A percentile compares a stretch with the other conserved stretches of the same genome.
Evolutionary conservation across 805 yeast species (phyloP).

Genomic region (Wickerhamia fluorescens): DNA sequence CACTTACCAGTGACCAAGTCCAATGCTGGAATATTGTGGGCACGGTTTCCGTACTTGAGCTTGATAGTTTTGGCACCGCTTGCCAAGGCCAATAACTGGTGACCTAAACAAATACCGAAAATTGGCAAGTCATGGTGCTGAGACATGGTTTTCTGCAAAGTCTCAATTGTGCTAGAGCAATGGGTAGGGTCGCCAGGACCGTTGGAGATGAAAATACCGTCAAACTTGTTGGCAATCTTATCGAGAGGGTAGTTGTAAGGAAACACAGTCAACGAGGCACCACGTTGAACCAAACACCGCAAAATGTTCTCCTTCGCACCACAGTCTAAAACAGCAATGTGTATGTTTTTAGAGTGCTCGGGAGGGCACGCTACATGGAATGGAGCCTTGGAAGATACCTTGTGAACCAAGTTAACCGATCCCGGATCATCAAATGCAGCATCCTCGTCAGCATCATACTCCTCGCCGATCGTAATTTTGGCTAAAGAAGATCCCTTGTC

Average conservation of each 20-base stretch:
- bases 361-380: conserved; percentile 72
- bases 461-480: conserved; percentile 82
- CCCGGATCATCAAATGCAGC: conserved; percentile 91
- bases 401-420: conserved; percentile 79
- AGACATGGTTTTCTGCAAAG: conserved; percentile 65
- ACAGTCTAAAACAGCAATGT: conserved; percentile 92
- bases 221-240: conserved; percentile 84
- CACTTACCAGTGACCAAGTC: conserved; percentile 87
- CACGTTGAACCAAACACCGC: conserved; percentile 89
- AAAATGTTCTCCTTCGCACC: conserved; percentile 97
- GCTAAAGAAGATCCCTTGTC: conserved; percentile 96
- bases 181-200: conserved; percentile 98
- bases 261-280: conserved; percentile 93
- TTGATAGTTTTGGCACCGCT: conserved; percentile 89
- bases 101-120: conserved; percentile 97
- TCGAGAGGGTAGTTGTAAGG: conserved; percentile 94
- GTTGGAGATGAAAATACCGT: conserved; percentile 89
- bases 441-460: conserved; percentile 85
- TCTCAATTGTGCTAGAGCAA: conserved; percentile 70
- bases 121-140: conserved; percentile 67
- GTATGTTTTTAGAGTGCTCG: conserved; percentile 48
- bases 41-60: conserved; percentile 97
- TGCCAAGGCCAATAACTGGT: conserved; percentile 92
- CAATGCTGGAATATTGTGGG: conserved; percentile 95
- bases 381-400: conserved; percentile 92